Conservation (phyloP, 441 rosid species). For the Euphorbia schlechtendalii region DNA sequence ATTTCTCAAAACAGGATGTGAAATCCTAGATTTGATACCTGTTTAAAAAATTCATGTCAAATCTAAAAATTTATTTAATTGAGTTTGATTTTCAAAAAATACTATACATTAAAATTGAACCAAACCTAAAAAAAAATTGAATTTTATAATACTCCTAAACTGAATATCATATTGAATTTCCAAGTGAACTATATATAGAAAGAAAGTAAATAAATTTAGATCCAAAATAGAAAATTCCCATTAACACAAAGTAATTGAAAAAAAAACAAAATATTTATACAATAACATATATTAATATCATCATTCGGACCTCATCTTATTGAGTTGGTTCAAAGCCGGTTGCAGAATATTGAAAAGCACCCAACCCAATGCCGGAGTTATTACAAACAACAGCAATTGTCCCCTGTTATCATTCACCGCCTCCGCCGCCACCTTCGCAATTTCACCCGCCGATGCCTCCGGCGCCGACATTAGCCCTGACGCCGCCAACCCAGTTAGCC, state of each 20-base stretch:
- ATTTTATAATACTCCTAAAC: no score
- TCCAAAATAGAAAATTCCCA: constrained; percentile 2
- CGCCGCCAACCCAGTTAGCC: constrained; percentile 60
- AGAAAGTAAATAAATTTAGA: not conserved
- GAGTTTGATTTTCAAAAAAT: no score
- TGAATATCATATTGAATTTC: no score
- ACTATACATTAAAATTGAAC: no score
- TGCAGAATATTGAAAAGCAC: constrained; percentile 50
- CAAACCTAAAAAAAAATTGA: no score
- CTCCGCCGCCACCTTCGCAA: constrained; percentile 40
- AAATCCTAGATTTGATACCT: no score
- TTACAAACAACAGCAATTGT: constrained; percentile 43
- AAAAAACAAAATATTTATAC: not conserved
- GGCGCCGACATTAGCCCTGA: constrained; percentile 39
- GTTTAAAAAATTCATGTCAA: no score
- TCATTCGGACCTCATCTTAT: constrained; percentile 44
- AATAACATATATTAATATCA: not conserved
- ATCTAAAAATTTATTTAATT: no score
- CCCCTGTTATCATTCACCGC: constrained; percentile 62
- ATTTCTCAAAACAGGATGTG: no score
- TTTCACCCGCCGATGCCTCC: constrained; percentile 44
- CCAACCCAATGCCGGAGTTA: constrained; percentile 47
- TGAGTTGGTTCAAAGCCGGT: constrained; percentile 57
- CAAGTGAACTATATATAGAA: no score
- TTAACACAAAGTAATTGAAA: constrained; percentile 7